Evolutionary conservation across 2,329 filamentous ascomycete genomes (phyloP).

Genomic region (Malbranchea cinnamomea): DNA sequence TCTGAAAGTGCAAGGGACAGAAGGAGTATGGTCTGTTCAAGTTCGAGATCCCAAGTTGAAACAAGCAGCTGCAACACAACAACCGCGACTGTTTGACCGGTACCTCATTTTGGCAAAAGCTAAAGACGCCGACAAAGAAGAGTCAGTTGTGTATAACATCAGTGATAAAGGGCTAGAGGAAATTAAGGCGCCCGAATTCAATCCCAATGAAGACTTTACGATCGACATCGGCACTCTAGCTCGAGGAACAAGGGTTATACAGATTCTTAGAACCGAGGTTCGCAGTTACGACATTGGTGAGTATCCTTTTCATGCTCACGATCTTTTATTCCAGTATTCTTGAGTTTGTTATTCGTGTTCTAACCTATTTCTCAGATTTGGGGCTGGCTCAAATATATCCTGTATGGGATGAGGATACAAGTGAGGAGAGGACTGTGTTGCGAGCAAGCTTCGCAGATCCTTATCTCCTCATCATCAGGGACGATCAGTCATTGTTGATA

Average conservation of each 20-base stretch:
- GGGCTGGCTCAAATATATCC: slow-evolving; percentile 81
- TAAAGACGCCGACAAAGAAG: slow-evolving; percentile 52
- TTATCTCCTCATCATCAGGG: slow-evolving; percentile 66
- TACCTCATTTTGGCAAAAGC: slow-evolving; percentile 70
- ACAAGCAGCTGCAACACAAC: slow-evolving; percentile 34
- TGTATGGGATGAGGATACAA: slow-evolving; percentile 81
- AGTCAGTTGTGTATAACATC: slow-evolving; percentile 62
- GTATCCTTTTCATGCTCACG: slow-evolving; percentile 18
- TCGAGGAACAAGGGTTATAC: slow-evolving; percentile 67
- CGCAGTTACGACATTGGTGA: slow-evolving; percentile 79
- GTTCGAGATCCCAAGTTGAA: slow-evolving; percentile 31
- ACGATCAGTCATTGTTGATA: slow-evolving; percentile 67
- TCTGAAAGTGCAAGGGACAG: slow-evolving; percentile 57
- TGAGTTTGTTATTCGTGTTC: slow-evolving; percentile 3
- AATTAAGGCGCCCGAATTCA: slow-evolving; percentile 74
- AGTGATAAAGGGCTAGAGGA: slow-evolving; percentile 61
- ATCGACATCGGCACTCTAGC: slow-evolving; percentile 74
- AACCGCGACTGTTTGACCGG: slow-evolving; percentile 48
- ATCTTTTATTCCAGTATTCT: neutral
- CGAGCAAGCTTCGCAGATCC: slow-evolving; percentile 76
- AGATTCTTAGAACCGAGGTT: slow-evolving; percentile 74
- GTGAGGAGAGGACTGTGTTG: slow-evolving; percentile 60
- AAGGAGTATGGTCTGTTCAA: slow-evolving; percentile 68
- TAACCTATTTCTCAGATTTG: slow-evolving; percentile 43
- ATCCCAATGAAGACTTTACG: slow-evolving; percentile 73